Evolutionary conservation across 257 asterid genomes (phyloP).

Genomic region (Petunia axillaris): DNA sequence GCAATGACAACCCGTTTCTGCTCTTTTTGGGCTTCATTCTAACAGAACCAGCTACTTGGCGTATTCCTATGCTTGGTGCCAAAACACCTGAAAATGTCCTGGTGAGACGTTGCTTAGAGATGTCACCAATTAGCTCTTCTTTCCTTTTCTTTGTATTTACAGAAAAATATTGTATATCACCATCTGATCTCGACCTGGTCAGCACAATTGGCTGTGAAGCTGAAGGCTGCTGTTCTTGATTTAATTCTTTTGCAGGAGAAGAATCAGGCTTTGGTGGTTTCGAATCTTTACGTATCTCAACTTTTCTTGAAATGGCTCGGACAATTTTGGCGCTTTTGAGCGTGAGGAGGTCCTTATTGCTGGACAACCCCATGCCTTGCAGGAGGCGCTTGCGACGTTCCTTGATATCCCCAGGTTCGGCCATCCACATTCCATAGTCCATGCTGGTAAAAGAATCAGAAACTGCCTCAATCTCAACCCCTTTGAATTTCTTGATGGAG

Average conservation of each 20-base stretch:
- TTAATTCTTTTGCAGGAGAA: slow-evolving; percentile 34
- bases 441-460: slow-evolving; percentile 35
- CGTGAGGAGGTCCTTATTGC: slow-evolving; percentile 64
- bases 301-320: slow-evolving; percentile 41
- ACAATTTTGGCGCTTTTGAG: slow-evolving; percentile 55
- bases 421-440: slow-evolving; percentile 82
- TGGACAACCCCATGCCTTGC: slow-evolving; percentile 89
- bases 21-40: slow-evolving; percentile 38
- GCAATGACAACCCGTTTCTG: slow-evolving; percentile 33
- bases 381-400: slow-evolving; percentile 84
- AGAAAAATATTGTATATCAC: slow-evolving; percentile 66
- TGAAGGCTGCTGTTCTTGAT: slow-evolving; percentile 30
- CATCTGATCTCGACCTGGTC: slow-evolving; percentile 86
- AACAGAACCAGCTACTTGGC: slow-evolving; percentile 38
- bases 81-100: slow-evolving; percentile 62
- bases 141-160: slow-evolving; percentile 60
- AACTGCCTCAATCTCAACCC: slow-evolving; percentile 30
- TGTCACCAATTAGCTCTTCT: slow-evolving; percentile 72
- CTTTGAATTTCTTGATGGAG: slow-evolving; percentile 34
- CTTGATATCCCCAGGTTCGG: slow-evolving; percentile 83
- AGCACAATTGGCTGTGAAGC: slow-evolving; percentile 39
- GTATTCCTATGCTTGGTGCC: slow-evolving; percentile 41
- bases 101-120: slow-evolving; percentile 71
- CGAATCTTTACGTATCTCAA: slow-evolving; percentile 21
- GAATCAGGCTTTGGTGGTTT: slow-evolving; percentile 29